Base-by-base conservation (phyloP, 2,329 filamentous ascomycete species). In the Fusarium gaditjirri region DNA sequence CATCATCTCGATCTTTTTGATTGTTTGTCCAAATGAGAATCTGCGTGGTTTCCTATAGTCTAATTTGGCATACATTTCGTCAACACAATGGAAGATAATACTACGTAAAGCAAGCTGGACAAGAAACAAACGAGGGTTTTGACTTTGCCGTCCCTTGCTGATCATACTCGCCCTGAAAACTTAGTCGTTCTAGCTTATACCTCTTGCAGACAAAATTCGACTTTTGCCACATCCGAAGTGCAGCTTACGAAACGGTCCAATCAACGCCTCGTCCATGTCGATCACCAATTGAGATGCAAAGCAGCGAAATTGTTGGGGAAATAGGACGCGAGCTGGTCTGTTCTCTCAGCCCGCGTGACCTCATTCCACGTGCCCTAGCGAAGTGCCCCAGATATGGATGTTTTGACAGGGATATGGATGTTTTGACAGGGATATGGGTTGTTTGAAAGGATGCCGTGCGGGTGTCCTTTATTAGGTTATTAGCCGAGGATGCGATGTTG, bases 231-330 rank as follows among this genome's bases (percentile, higher is more conserved):
- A 67, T 29, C 54, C 50, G 21, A 47, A 57, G 25, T 35, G 50
- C 57, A 50, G 36, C 43, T 39, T 47, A 52, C 41, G 35, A 50
- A 29, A 56, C 55, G 57, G 50, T 13, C 72, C 65, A 76, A 76
- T 75, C 55, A 66, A 55, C 41, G 57, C 65, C 59, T 53, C 27
- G 46, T 65, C 54, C 44, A 68, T 62, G 67, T 63, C 63, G 62
- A 75, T 73, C 60, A 56, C 41, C 50, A 65, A 66, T 58, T 66
- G 44, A 66, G 64, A 68, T 69, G 71, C 61, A 57, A 43, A 54
- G 55, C 58, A 69, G 59, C 65, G 49, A 73, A 73, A 71, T 60
- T 74, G 71, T 74, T 74, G 71, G 63, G 71, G 57, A 69, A 68
- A 68, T 50, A 64, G 56, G 61, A 72, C 70, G 56, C 65, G 44